phyloP scores from a whole-genome alignment of 306 rosid genomes.

The Oxytropis ochrocephala region DNA sequence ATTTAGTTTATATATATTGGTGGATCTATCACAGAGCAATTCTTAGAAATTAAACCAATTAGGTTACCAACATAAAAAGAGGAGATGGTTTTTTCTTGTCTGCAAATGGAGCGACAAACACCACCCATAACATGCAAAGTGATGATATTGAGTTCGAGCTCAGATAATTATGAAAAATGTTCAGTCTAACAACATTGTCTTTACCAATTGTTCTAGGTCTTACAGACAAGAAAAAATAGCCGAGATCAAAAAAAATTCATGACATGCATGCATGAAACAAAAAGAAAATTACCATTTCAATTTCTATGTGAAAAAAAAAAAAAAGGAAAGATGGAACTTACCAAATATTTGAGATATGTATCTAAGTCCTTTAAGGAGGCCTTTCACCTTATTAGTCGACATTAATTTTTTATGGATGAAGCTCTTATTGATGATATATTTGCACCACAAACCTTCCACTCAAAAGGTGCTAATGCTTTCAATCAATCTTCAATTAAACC shows the following conservation, averaged over 20 bases:
- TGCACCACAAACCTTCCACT: slow-evolving; percentile 19
- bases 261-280: background rate
- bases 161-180: too few species aligned
- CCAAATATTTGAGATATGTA: slow-evolving; percentile 78
- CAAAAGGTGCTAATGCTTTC: background rate
- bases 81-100: too few species aligned
- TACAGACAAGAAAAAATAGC: background rate
- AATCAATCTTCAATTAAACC: slow-evolving; percentile 16
- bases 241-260: background rate
- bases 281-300: background rate
- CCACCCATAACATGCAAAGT: too few species aligned
- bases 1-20: background rate
- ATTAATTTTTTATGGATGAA: slow-evolving; percentile 20
- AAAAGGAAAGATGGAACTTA: slow-evolving; percentile 17
- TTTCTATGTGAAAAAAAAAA: background rate
- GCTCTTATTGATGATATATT: background rate
- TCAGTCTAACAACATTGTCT: too few species aligned
- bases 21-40: background rate
- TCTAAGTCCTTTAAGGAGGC: slow-evolving; percentile 73
- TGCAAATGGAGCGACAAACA: too few species aligned
- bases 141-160: too few species aligned
- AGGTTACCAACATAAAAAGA: background rate
- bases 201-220: too few species aligned
- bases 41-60: background rate
- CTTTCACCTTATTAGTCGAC: slow-evolving; percentile 69